phyloP scores from a whole-genome alignment of 352 stramenopile genomes.

The Phytophthora colocasiae region DNA sequence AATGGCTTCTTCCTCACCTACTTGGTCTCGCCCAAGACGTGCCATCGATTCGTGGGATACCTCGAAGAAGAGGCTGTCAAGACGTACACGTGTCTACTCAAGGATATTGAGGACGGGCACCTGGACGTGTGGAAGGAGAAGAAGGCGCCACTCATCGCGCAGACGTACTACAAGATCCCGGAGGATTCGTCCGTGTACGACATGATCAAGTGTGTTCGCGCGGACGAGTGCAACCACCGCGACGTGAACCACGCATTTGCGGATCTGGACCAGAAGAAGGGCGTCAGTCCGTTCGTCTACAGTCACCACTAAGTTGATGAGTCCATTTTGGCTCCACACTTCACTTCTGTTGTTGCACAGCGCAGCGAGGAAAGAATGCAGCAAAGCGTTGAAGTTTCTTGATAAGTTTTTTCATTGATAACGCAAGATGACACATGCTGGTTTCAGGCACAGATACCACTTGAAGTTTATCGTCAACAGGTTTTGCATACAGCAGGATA shows the following conservation, averaged over 20 bases:
- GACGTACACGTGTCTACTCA: slow-evolving; percentile 92
- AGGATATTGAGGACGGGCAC: slow-evolving; percentile 89
- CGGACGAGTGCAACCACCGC: slow-evolving; percentile 87
- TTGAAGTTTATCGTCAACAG: not conserved
- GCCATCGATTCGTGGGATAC: slow-evolving; percentile 94
- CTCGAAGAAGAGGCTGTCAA: slow-evolving; percentile 93
- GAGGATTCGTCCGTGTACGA: slow-evolving; percentile 80
- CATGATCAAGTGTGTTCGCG: slow-evolving; percentile 88
- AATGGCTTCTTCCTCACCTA: slow-evolving; percentile 89
- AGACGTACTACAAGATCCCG: slow-evolving; percentile 89
- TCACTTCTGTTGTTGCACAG: not conserved
- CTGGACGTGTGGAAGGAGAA: slow-evolving; percentile 76
- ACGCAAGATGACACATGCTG: not conserved
- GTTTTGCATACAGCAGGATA: not conserved
- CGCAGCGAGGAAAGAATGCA: too few species aligned
- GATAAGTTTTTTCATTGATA: not conserved
- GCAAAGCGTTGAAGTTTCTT: slow-evolving; percentile 1
- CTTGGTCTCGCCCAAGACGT: slow-evolving; percentile 87
- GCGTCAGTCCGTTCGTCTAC: slow-evolving; percentile 52
- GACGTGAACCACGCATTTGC: slow-evolving; percentile 86
- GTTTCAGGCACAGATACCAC: not conserved
- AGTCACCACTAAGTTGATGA: slow-evolving; percentile 17
- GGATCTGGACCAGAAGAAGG: slow-evolving; percentile 55
- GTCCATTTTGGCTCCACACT: too few species aligned
- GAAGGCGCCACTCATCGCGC: slow-evolving; percentile 75